phyloP scores from a whole-genome alignment of 371 early-diverging fungal species.

The Blakeslea trispora region DNA sequence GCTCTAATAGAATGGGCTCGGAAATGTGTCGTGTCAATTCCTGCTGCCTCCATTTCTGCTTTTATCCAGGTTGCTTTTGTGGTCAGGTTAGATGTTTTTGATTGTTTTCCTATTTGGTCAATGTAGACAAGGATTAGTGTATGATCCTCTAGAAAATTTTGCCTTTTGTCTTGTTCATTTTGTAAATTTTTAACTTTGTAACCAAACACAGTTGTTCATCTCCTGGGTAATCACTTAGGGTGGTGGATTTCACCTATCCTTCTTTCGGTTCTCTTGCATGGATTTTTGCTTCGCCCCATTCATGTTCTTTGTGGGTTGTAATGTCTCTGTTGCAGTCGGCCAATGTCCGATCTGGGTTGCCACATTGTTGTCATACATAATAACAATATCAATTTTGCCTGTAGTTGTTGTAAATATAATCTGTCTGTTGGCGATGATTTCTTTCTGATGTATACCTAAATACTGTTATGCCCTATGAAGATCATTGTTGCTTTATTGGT shows the following conservation, averaged over 20 bases:
- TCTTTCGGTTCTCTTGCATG: slow-evolving; percentile 13
- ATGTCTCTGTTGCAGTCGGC: slow-evolving; percentile 11
- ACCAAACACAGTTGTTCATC: no score
- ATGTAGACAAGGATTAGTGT: slow-evolving; percentile 14
- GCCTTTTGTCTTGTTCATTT: no score
- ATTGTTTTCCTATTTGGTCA: background rate
- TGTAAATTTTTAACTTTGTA: no score
- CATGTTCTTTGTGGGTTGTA: background rate
- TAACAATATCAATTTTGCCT: slow-evolving; percentile 12
- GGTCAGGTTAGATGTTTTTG: background rate
- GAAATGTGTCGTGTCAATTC: slow-evolving; percentile 2
- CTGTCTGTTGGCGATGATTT: background rate
- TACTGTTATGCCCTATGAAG: slow-evolving; percentile 1
- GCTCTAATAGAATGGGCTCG: slow-evolving; percentile 12
- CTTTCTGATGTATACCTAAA: slow-evolving; percentile 3
- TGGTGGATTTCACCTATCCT: slow-evolving; percentile 1
- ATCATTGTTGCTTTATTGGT: background rate
- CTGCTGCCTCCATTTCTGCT: slow-evolving; percentile 7
- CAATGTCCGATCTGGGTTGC: slow-evolving; percentile 14
- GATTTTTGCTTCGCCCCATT: slow-evolving; percentile 1
- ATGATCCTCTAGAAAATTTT: slow-evolving; percentile 9
- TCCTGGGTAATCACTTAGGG: background rate
- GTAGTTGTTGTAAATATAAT: background rate
- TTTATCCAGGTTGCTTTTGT: slow-evolving; percentile 15
- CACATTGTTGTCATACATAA: slow-evolving; percentile 17